A percentile compares a stretch with the other conserved stretches of the same genome.
Conservation (phyloP, 345 rosid species). For the Corchorus olitorius region DNA sequence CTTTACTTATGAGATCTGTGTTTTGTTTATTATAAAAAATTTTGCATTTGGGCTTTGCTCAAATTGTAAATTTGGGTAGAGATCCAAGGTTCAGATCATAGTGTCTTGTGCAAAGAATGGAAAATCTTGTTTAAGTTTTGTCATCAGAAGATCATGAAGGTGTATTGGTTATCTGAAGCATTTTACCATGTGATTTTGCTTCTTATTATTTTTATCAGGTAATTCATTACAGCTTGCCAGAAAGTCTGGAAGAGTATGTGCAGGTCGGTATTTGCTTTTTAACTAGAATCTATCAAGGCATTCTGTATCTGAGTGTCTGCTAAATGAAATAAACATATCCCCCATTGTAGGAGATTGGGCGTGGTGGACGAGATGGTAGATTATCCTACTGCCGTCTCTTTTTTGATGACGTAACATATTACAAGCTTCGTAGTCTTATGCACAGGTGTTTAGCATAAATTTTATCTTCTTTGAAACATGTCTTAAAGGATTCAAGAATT, state of each 20-base stretch:
- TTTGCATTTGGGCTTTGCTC: not conserved
- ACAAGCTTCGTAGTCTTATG: conserved; percentile 89
- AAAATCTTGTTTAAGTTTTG: not conserved
- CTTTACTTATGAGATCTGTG: conserved; percentile 6
- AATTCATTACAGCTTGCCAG: conserved; percentile 92
- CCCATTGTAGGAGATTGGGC: conserved; percentile 76
- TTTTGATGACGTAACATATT: conserved; percentile 69
- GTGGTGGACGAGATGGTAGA: conserved; percentile 95
- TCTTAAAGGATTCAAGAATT: conserved; percentile 18
- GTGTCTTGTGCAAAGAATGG: not conserved
- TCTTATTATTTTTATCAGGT: conserved; percentile 55
- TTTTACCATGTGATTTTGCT: conserved; percentile 8
- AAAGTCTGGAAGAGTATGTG: conserved; percentile 98
- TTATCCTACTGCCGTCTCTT: conserved; percentile 85
- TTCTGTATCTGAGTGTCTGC: conserved; percentile 17
- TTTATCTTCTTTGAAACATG: conserved; percentile 4
- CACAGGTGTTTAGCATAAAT: conserved; percentile 56
- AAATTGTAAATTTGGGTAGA: not conserved
- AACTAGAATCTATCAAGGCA: conserved; percentile 17
- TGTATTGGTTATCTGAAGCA: not conserved
- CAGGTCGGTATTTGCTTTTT: conserved; percentile 59
- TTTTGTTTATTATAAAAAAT: conserved; percentile 13
- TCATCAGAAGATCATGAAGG: not conserved
- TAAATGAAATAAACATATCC: conserved; percentile 22
- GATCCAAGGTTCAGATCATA: not conserved